Base-by-base conservation (phyloP, 352 stramenopile genomes). In the Bremia lactucae region DNA sequence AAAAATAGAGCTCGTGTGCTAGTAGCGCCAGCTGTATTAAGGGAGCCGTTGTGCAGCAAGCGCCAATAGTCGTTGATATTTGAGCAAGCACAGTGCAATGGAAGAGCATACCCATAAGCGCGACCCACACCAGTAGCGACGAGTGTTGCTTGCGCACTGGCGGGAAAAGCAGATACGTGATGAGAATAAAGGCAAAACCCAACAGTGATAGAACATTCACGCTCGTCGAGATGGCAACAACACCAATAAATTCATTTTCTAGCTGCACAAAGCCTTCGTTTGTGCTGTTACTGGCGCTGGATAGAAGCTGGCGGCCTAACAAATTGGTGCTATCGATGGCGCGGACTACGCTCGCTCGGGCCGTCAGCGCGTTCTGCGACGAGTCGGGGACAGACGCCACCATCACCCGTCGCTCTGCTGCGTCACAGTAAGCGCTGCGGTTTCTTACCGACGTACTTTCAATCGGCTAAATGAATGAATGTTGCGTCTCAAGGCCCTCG, bases 1-100 rank as follows among this genome's bases (percentile, higher is more conserved):
- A 89, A 43, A 91, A 80, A 59, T 90, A 94, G 10, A 91, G 64
- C 39, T 94, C 78, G 29, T 88, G 72, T 3, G 66, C 76, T 16
- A 91, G 49, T 36, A 94, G 62, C 47, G 71, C 65, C 11, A 88
- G 47, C 46, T 94, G 79, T 0, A 79, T 57, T 29, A 86, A 41
- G 13, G 71, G 51, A n/a, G 77, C 74, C 0, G 67, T 78, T 2
- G 55, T 63, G 55, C 77, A 89, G 60, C 73, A 83, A 25, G 57
- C 48, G 16, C 65, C 62, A 55, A 73, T 87, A n/a, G 36, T 49
- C 18, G 64, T 53, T 3, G 51, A 45, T 6, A 49, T 68, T 55
- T 88, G 65, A 4, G 68, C 52, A 21, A 85, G 50, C 11, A 86
- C 65, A 2, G 59, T 87, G 42, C 69, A 69, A 52, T 93, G 76